Percentiles rank a stretch among this genome's conserved stretches.
Conservation (phyloP, 2,329 filamentous ascomycete species). For the Paecilomyces dactylethromorphus region DNA sequence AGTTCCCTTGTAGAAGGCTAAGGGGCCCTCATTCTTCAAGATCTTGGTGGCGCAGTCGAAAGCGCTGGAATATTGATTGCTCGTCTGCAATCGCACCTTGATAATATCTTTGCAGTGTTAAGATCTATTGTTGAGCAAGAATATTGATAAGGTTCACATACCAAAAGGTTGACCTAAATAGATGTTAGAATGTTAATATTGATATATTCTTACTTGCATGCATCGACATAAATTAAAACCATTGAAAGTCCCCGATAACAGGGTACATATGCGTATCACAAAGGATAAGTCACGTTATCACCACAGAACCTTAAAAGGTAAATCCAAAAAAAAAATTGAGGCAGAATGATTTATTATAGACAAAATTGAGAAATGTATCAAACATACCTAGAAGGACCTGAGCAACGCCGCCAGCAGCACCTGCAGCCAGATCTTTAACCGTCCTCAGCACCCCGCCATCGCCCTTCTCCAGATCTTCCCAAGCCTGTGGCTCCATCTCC, state of each 20-base stretch:
- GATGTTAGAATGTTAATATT: constrained; percentile 18
- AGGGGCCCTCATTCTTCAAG: constrained; percentile 76
- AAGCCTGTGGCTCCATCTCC: constrained; percentile 19
- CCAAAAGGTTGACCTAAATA: constrained; percentile 58
- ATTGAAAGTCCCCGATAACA: neutral
- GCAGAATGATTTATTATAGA: neutral
- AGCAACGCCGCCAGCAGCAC: constrained; percentile 84
- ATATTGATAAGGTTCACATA: constrained; percentile 27
- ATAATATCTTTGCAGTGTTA: constrained; percentile 64
- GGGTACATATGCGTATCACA: neutral
- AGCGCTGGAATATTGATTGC: constrained; percentile 71
- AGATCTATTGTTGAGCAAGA: constrained; percentile 1
- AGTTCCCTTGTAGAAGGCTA: constrained; percentile 98
- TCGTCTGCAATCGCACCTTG: constrained; percentile 94
- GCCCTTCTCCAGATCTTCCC: constrained; percentile 29
- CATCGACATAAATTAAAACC: neutral
- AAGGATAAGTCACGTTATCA: neutral
- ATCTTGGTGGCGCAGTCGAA: constrained; percentile 76
- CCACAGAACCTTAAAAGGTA: neutral
- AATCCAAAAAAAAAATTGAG: neutral
- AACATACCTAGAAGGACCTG: constrained; percentile 84
- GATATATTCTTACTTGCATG: neutral
- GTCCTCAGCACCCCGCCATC: constrained; percentile 48
- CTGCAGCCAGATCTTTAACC: constrained; percentile 83
- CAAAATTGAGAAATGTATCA: neutral